A percentile compares a stretch with the other conserved stretches of the same genome.
Conservation (phyloP, 75 land plant species). For the Picea sitchensis region DNA sequence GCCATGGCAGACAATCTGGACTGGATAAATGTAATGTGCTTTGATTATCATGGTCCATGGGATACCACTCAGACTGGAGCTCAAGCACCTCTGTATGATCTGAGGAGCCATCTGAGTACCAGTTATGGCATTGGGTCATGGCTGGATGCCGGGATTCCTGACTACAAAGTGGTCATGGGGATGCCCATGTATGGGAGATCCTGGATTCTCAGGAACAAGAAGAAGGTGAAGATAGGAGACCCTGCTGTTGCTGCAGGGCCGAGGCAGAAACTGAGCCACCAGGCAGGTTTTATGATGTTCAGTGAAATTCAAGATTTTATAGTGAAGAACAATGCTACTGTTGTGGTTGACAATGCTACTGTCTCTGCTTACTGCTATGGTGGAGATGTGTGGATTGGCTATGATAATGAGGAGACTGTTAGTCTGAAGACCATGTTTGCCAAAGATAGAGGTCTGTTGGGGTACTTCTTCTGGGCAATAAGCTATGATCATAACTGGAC, state of each 20-base stretch:
- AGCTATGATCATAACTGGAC: conserved; percentile 19
- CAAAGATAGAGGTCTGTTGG: conserved; percentile 19
- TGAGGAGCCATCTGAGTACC: conserved; percentile 19
- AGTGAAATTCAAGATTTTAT: conserved; percentile 17
- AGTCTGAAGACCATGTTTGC: conserved; percentile 30
- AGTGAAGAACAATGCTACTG: conserved; percentile 13
- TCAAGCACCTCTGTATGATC: conserved; percentile 44
- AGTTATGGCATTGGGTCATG: conserved; percentile 43
- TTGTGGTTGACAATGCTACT: conserved; percentile 23
- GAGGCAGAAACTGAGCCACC: conserved; percentile 16
- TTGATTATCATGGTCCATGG: conserved; percentile 44
- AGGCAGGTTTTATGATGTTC: conserved; percentile 18
- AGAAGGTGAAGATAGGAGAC: conserved; percentile 24
- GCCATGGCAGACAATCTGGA: conserved; percentile 31
- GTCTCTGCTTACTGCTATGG: conserved; percentile 30
- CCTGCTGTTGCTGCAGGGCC: conserved; percentile 27
- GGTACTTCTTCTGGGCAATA: conserved; percentile 48
- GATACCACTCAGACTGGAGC: conserved; percentile 21
- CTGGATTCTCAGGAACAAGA: conserved; percentile 37
- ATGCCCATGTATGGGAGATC: conserved; percentile 42
- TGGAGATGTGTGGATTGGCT: conserved; percentile 33
- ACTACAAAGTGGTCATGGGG: conserved; percentile 33
- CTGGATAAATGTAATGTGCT: conserved; percentile 28
- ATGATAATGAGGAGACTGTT: conserved; percentile 30
- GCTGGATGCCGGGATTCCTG: conserved; percentile 41